Evolutionary conservation across 1,284 basidiomycete species (phyloP), one percentile per base, ranked within the genome.

Genomic region (Cryptococcus jaspeensis): DNA sequence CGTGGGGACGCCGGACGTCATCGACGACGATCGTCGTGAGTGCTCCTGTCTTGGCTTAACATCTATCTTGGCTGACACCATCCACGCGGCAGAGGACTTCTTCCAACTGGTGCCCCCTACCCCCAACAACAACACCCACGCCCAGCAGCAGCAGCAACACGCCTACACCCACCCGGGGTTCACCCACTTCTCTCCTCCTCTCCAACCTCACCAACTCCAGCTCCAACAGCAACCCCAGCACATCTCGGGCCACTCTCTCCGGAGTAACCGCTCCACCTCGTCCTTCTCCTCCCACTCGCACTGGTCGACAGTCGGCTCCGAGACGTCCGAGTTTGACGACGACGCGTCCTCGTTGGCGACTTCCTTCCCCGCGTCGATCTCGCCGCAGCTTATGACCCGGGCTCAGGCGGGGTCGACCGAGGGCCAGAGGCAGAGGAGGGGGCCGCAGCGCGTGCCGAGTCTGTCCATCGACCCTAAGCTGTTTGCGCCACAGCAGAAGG

Each of bases 381-480:
- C 23, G 15, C 22, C 40, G n/a, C 23, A 23, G 12, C 40, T 25
- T 12, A 35, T 50, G 13, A 5, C 23, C 38, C 6, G 5, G 32
- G 16, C 12, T 13, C 9, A 9, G 39, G 23, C 39, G 16, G 36
- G 22, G 18, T n/a, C 4, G 47, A 18, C 8, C 32, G 5, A 32
- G 28, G 28, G 5, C 5, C 28, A 32, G 28, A 32, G 5, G 9
- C 28, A 32, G 28, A 13, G 4, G 48, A n/a, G 12, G 16, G 48
- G 28, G 13, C 25, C 11, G 12, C 44, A 28, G 28, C 55, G 42
- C 46, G 45, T 48, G 13, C 51, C 48, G 23, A 50, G 60, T 35
- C 44, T 70, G 36, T 63, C 60, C 22, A 70, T 69, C 32, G 67
- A 69, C 49, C 67, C 67, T 6, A 62, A 49, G 48, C 37, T 69